Conservation (phyloP, 371 early-diverging fungal species). For the Mucor lusitanicus region DNA sequence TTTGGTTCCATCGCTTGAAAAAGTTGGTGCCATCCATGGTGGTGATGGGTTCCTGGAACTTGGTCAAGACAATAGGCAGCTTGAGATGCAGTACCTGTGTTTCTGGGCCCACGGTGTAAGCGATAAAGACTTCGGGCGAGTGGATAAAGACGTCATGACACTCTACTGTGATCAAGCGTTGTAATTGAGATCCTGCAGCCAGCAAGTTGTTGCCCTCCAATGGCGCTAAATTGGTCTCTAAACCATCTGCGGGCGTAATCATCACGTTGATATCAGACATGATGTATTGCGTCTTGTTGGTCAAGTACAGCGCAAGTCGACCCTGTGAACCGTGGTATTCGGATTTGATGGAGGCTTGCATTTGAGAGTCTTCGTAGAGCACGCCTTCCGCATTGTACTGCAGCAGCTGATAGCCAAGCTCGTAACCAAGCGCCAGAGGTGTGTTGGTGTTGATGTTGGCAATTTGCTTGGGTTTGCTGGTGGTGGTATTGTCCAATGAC, state of each 20-base stretch:
- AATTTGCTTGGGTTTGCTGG: conserved; percentile 1
- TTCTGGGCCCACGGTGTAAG: conserved; percentile 61
- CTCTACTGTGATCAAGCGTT: conserved; percentile 74
- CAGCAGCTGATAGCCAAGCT: conserved; percentile 61
- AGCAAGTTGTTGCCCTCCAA: neutral
- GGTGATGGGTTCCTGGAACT: conserved; percentile 86
- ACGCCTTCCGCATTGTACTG: conserved; percentile 80
- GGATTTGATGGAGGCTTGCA: conserved; percentile 88
- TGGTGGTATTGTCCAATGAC: conserved; percentile 9
- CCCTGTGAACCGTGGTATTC: conserved; percentile 89
- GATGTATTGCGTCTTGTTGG: conserved; percentile 72
- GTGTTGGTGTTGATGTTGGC: conserved; percentile 22
- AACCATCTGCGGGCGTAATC: conserved; percentile 20
- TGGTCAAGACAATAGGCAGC: conserved; percentile 79
- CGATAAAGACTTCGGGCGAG: conserved; percentile 66
- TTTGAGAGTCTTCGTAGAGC: conserved; percentile 81
- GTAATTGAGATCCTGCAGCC: conserved; percentile 66
- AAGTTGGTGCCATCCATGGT: conserved; percentile 80
- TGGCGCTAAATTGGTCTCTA: conserved; percentile 7
- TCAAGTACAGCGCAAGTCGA: conserved; percentile 83
- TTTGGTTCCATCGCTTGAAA: conserved; percentile 93
- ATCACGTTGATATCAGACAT: conserved; percentile 24
- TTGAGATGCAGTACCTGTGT: conserved; percentile 56
- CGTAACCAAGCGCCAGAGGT: conserved; percentile 55
- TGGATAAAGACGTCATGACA: conserved; percentile 61